Evolutionary conservation across 805 yeast genomes (phyloP), one percentile per base, ranked within the genome.

Genomic region (Yarrowia phangngaensis): DNA sequence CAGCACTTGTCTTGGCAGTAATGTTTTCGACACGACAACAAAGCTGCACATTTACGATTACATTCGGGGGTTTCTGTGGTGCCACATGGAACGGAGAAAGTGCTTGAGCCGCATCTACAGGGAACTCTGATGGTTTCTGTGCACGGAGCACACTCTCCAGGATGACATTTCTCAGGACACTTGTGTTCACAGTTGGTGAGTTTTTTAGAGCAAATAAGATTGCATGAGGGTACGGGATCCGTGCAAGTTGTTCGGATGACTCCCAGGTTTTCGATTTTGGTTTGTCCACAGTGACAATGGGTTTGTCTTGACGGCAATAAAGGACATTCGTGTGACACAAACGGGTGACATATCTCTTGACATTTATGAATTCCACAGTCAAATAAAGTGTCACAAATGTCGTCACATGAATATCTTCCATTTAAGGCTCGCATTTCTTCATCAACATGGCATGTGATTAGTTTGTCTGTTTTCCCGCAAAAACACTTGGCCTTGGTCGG

Each of bases 211-310:
- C 97, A 88, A 0, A 65, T 64, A 3, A 70, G 58, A 6, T 71
- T 79, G 67, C 97, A 88, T 8, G 80, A 77, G 4, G 95, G 92
- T 27, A 87, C 72, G 1, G 87, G 82, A 54, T 86, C 95, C 1
- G 82, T 70, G 64, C 97, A 88, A 22, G 70, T 65, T 0, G 56
- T 56, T 54, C 96, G 72, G 9, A 65, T 62, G 6, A 60, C 54
- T 6, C 64, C 66, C 3, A 65, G 58, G 11, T 74, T 51, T 1
- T 68, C 69, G 1, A 60, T 60, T 8, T 60, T 56, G 2, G 78
- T 73, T 58, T 82, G 79, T 1, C 95, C 95, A 70, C 97, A 88
- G 27, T 82, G 83, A 65, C 97, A 88, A 1, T 76, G 73, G 20
- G 69, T 74, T n/a, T 81, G 63, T 1, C 66, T 54, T 13, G 70